Base-by-base conservation (phyloP, 805 yeast genomes). In the Torulaspora indica region DNA sequence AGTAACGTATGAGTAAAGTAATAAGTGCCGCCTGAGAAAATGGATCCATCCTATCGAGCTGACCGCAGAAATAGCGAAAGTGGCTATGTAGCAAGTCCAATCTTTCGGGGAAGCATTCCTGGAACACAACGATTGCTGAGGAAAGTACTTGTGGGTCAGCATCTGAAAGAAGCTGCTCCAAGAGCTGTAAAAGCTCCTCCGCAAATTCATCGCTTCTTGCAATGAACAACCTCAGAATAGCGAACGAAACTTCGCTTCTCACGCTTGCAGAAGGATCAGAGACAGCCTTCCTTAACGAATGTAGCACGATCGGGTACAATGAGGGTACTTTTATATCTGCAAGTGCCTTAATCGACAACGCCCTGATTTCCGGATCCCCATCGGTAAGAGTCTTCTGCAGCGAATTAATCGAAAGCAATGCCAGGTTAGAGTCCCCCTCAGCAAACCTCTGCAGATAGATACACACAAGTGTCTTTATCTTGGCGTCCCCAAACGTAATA, bases 341-440 rank as follows among this genome's bases (percentile, higher is more conserved):
- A 56, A 93, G 73, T 10, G 89, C 81, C 42, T 90, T 74, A 35
- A 93, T 75, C 0, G 95, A 82, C 44, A 86, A 69, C 2, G 90
- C 76, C 50, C 98, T 71, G 13, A 75, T 70, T 8, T 77, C 73
- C 1, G 95, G 83, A 48, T 75, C 76, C 52, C 79, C 78, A 54
- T 88, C 96, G 8, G 75, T 70, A 23, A 91, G 66, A 1, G 87
- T 74, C 64, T 85, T 88, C 63, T 93, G 98, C 38, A 93, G 85
- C 1, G 97, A 85, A 63, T 93, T 93, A 52, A 93, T 85, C 1
- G 96, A 80, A 36, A 93, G 71, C 15, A 93, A 73, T 2, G 98
- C 93, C n/a, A 86, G 75, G 61, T 90, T 95, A 8, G 93, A 96
- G 53, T 87, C 90, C 43, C 72, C 64, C 49, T 87, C 95, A 18